A percentile compares a stretch with the other conserved stretches of the same genome.
phyloP scores from a whole-genome alignment of 257 asterid genomes.

The Solanum habrochaites region DNA sequence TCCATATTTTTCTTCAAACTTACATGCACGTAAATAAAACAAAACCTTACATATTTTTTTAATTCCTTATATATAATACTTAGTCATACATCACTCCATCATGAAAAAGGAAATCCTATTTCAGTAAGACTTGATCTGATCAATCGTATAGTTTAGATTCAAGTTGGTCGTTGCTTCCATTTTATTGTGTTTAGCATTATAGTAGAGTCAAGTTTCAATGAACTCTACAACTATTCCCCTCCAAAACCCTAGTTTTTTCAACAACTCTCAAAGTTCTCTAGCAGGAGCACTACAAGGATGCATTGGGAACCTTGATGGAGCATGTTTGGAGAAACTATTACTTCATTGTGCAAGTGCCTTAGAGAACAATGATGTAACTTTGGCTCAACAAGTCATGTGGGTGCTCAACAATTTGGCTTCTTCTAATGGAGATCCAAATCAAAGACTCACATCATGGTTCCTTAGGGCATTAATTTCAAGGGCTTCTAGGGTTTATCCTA shows the following conservation, averaged over 20 bases:
- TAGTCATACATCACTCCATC: not conserved
- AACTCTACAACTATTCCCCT: conserved; percentile 14
- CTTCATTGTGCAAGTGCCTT: conserved; percentile 66
- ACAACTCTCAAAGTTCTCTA: conserved; percentile 23
- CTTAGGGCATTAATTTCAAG: conserved; percentile 49
- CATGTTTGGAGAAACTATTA: conserved; percentile 70
- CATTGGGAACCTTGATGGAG: conserved; percentile 50
- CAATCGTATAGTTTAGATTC: not conserved
- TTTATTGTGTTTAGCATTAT: not conserved
- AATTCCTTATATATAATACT: not conserved
- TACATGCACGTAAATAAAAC: not conserved
- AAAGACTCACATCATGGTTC: conserved; percentile 58
- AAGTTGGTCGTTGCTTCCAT: not conserved
- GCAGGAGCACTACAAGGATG: conserved; percentile 43
- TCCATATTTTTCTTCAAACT: not conserved
- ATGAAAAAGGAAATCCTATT: not conserved
- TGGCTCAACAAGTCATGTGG: conserved; percentile 91
- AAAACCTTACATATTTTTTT: not conserved
- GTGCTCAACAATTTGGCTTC: conserved; percentile 85
- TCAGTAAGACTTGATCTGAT: not conserved
- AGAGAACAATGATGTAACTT: conserved; percentile 58
- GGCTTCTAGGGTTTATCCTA: conserved; percentile 50
- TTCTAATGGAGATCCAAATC: conserved; percentile 59
- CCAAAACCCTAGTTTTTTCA: conserved; percentile 27
- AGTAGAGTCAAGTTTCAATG: not conserved